Evolutionary conservation across 2,329 filamentous ascomycete genomes (phyloP).

Genomic region (Penicillium oxalicum): DNA sequence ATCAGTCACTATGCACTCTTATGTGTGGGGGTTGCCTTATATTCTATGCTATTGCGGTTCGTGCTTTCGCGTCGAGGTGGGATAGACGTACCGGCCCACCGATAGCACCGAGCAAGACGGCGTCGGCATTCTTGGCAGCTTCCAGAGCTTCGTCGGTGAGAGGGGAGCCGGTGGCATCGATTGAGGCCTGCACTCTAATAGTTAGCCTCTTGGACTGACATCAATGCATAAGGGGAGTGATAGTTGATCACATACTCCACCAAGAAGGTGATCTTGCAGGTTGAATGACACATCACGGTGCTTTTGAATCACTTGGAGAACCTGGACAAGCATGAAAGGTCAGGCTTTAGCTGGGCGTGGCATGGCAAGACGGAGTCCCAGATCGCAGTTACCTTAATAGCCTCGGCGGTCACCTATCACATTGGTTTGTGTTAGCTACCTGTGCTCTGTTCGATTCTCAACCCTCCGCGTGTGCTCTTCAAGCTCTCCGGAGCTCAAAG

Average conservation of each 20-base stretch:
- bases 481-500: conserved; percentile 5
- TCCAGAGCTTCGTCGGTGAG: conserved; percentile 76
- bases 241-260: conserved; percentile 64
- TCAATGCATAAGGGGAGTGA: too few species aligned
- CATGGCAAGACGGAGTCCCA: not conserved
- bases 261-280: conserved; percentile 81
- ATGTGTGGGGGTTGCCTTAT: not conserved
- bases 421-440: conserved; percentile 4
- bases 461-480: not conserved
- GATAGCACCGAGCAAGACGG: conserved; percentile 86
- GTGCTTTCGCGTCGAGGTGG: not conserved
- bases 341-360: not conserved
- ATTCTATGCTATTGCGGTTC: not conserved
- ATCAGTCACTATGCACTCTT: not conserved
- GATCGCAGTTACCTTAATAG: conserved; percentile 61
- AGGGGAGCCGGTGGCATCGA: conserved; percentile 71
- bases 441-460: not conserved
- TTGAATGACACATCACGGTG: conserved; percentile 72
- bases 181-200: conserved; percentile 61
- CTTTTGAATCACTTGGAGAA: conserved; percentile 73
- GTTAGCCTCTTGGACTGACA: too few species aligned
- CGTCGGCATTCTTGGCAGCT: conserved; percentile 79
- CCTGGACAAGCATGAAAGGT: conserved; percentile 42
- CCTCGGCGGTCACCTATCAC: conserved; percentile 70
- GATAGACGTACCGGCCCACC: conserved; percentile 65